Evolutionary conservation across 768 basidiomycete genomes (phyloP), one percentile per base, ranked within the genome.

Genomic region (Phaffia tasmanica): DNA sequence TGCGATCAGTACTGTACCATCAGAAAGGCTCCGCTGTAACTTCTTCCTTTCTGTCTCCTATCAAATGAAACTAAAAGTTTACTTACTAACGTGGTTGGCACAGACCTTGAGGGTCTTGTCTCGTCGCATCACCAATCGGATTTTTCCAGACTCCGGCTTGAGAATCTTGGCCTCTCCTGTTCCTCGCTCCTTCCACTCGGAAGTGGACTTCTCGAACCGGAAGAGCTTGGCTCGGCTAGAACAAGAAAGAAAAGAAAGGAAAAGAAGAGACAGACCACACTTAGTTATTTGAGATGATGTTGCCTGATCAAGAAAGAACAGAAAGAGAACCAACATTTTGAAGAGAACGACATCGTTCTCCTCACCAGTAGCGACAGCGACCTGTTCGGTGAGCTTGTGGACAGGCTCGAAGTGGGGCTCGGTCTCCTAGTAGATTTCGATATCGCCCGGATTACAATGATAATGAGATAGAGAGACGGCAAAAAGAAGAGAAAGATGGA

Each of bases 101-200:
- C 95, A 98, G 79, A 98, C 93, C 79, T 99, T 98, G 78, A 91
- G 82, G 57, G 95, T 99, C 85, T 97, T 97, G 83, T 99, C 95
- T 78, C 95, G 88, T 80, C 94, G 83, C 95, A 99, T 99, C 76
- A 99, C 91, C 70, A 99, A 83, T 70, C 95, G 84, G 74, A 94
- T 82, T 79, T 93, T 97, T 59, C 86, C 86, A 6, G 62, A 55
- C 78, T 87, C 90, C 81, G 95, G 89, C 72, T 84, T 80, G 70
- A 99, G 84, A 65, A 99, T 82, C 76, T 90, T 87, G 71, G 90
- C 92, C 76, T 94, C 91, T 56, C 94, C 94, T 19, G 93, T 98
- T 50, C 94, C 94, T 46, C 95, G 80, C 79, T 99, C 95, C 77
- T 99, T 99, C 95, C 95, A 99, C 79, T 98, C 94, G 61, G 83